Evolutionary conservation across 805 yeast species (phyloP).

Genomic region (Saccharomycopsis capsularis): DNA sequence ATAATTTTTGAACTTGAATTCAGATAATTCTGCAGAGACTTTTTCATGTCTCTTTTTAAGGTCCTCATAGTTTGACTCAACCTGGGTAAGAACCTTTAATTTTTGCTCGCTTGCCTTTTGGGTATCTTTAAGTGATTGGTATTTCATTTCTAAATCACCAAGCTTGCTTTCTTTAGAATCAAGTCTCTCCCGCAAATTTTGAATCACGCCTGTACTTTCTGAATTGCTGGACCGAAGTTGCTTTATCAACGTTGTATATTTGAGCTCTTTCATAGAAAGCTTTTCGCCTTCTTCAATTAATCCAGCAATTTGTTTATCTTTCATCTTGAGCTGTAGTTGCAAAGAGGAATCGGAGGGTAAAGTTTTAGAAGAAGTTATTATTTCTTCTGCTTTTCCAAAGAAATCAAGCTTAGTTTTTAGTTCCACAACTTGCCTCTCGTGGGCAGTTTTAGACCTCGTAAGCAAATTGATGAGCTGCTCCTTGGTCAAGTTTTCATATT

Average conservation of each 20-base stretch:
- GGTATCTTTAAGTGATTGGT: constrained; percentile 17
- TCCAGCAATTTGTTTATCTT: constrained; percentile 56
- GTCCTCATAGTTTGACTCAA: constrained; percentile 17
- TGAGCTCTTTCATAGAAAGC: constrained; percentile 63
- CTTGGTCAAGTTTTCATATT: not conserved
- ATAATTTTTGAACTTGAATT: constrained; percentile 23
- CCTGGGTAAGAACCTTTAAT: constrained; percentile 5
- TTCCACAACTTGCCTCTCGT: not conserved
- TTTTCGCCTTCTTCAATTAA: constrained; percentile 71
- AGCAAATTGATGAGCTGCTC: not conserved
- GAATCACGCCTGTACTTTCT: constrained; percentile 33
- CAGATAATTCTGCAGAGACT: constrained; percentile 21
- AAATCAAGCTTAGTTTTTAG: constrained; percentile 12
- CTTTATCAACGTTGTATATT: constrained; percentile 59
- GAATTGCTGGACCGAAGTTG: constrained; percentile 44
- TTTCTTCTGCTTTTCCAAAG: constrained; percentile 6
- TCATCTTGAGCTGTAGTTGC: constrained; percentile 32
- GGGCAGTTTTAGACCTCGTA: not conserved
- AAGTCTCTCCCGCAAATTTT: constrained; percentile 26
- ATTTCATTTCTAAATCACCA: constrained; percentile 30
- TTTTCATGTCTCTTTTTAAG: constrained; percentile 15
- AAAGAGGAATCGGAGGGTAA: too few species aligned
- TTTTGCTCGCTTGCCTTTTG: not conserved
- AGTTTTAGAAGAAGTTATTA: not conserved
- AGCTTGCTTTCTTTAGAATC: constrained; percentile 34